Percentiles rank a stretch among this genome's conserved stretches.
Conservation (phyloP, 768 basidiomycete genomes). For the Podaxis rugospora region DNA sequence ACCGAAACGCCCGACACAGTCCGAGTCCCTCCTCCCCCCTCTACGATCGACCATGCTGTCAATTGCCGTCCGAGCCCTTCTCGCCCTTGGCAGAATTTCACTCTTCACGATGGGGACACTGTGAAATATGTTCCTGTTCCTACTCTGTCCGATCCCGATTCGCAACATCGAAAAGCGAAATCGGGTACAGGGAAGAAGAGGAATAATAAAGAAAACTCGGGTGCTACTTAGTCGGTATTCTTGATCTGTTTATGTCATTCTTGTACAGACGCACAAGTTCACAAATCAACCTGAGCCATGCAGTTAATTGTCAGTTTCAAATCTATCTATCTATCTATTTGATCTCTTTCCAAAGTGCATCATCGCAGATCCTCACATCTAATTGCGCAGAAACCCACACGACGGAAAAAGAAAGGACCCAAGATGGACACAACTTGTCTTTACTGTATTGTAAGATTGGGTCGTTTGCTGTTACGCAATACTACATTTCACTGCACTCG, state of each 20-base stretch:
- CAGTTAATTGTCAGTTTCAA: too few relatives aligned
- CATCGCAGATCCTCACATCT: too few relatives aligned
- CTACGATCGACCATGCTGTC: constrained; percentile 30
- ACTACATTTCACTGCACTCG: too few relatives aligned
- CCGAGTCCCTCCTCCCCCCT: constrained; percentile 35
- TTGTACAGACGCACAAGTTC: too few relatives aligned
- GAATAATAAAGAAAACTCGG: background rate
- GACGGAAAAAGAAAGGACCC: too few relatives aligned
- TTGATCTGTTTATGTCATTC: too few relatives aligned
- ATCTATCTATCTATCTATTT: too few relatives aligned
- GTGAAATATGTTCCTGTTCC: constrained; percentile 31
- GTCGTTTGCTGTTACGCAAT: background rate
- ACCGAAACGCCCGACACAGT: constrained; percentile 16
- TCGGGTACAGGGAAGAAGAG: background rate
- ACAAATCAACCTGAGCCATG: too few relatives aligned
- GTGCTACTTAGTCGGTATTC: background rate
- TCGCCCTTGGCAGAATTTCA: constrained; percentile 43
- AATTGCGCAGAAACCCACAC: too few relatives aligned
- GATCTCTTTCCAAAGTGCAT: too few relatives aligned
- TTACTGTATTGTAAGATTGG: background rate
- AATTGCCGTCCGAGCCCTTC: constrained; percentile 20
- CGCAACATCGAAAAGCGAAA: background rate
- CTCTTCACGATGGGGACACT: constrained; percentile 17
- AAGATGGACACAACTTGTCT: too few relatives aligned
- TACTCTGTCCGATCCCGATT: background rate